Evolutionary conservation across 768 basidiomycete species (phyloP), one percentile per base, ranked within the genome.

Genomic region (Amyloporia xantha): DNA sequence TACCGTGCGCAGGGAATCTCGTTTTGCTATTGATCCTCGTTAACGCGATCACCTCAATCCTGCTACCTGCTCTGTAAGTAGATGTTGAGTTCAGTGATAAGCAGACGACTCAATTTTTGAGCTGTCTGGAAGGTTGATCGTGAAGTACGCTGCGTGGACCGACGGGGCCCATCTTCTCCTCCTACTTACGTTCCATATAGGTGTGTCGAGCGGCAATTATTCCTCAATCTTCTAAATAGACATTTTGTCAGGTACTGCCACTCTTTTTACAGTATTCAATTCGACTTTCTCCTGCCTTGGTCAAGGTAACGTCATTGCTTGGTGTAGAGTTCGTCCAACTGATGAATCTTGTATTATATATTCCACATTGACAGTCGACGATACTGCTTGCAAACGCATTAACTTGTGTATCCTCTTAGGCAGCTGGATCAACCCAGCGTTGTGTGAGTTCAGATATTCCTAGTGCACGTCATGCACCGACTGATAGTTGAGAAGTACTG

Each of bases 351-450:
- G 41, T 36, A 20, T 12, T 11, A 9, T 23, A 36, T 45, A 2
- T 35, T 35, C 9, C 30, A 7, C 15, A 33, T 15, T 33, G 30
- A 33, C 30, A 33, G 15, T 33, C 7, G 30, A 33, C 15, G 30
- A 15, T 7, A 33, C 67, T 9, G 60, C 72, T n/a, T 83, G 81
- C 56, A 66, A 65, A 46, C 61, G 77, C 7, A 62, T 80, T 30
- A 70, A 72, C 47, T 56, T 73, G 4, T 80, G 71, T 53, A 72
- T 79, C 28, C 50, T 78, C 43, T 55, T 78, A 1, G 70, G 68
- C 36, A 76, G 71, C 54, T 83, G 81, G 81, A 55, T 79, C 35
- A 62, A 71, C 43, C 81, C 81, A 20, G 61, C 62, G 2, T 58
- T 81, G 37, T 62, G 81, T 83, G 50, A 53, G 79, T 65, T 4